Evolutionary conservation across 2,329 filamentous ascomycete genomes (phyloP).

Genomic region (Didymella keratinophila): DNA sequence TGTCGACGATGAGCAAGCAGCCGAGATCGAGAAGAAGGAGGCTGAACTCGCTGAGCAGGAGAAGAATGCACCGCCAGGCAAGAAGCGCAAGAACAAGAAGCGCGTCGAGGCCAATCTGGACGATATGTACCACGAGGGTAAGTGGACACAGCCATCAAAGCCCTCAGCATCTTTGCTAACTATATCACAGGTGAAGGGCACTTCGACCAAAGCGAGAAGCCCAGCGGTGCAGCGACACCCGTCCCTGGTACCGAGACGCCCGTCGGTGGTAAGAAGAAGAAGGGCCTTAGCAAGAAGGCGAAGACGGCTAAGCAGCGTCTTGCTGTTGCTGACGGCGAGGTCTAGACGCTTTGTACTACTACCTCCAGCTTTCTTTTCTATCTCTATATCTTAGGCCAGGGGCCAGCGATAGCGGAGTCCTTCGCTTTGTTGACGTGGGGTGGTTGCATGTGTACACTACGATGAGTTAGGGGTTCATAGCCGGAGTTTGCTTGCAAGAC

Average conservation of each 20-base stretch:
- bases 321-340: slow-evolving; percentile 57
- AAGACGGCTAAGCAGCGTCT: slow-evolving; percentile 60
- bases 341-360: slow-evolving; percentile 28
- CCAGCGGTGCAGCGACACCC: slow-evolving; percentile 85
- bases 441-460: slow-evolving; percentile 16
- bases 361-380: slow-evolving; percentile 6
- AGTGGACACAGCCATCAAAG: slow-evolving; percentile 49
- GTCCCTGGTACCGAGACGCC: slow-evolving; percentile 58
- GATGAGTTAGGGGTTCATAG: slow-evolving; percentile 1
- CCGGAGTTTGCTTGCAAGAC: slow-evolving; percentile 4
- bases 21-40: slow-evolving; percentile 91
- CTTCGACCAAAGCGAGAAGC: slow-evolving; percentile 89
- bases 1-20: slow-evolving; percentile 94
- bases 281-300: slow-evolving; percentile 59
- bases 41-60: slow-evolving; percentile 79
- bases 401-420: too few relatives aligned
- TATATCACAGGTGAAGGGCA: slow-evolving; percentile 80
- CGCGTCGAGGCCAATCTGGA: slow-evolving; percentile 74
- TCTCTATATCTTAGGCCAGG: slow-evolving; percentile 8
- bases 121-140: slow-evolving; percentile 99
- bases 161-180: background rate
- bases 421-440: background rate
- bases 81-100: slow-evolving; percentile 68
- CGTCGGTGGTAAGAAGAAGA: slow-evolving; percentile 53
- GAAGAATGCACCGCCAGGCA: slow-evolving; percentile 51